A percentile compares a stretch with the other conserved stretches of the same genome.
These are phyloP conservation scores for Hypomontagnella monticulosa DNA, from an alignment of 495 filamentous ascomycete species.

Conservation along the genomic window DNA sequence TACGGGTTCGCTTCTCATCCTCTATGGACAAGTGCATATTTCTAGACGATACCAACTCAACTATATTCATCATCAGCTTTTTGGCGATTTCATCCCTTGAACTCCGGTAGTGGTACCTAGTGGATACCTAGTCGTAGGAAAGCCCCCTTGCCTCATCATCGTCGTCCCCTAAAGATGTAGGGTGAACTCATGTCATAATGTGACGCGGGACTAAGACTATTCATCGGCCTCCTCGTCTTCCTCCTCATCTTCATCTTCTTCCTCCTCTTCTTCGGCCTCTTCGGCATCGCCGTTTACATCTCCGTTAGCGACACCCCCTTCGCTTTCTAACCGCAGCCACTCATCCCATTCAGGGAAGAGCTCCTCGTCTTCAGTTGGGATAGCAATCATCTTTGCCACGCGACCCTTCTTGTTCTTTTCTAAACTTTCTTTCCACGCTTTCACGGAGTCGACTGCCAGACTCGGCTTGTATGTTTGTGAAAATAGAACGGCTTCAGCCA, in stretches of 20 bases:
- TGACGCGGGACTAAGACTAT: slow-evolving; percentile 1
- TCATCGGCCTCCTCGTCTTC: slow-evolving; percentile 37
- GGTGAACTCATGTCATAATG: slow-evolving; percentile 13
- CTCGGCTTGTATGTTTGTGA: slow-evolving; percentile 94
- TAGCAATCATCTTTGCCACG: slow-evolving; percentile 80
- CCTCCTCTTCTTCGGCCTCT: slow-evolving; percentile 44
- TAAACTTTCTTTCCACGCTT: slow-evolving; percentile 80
- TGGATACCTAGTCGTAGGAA: slow-evolving; percentile 5
- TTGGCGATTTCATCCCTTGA: slow-evolving; percentile 24
- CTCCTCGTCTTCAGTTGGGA: slow-evolving; percentile 88
- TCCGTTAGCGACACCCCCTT: slow-evolving; percentile 61
- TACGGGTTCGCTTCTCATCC: neutral
- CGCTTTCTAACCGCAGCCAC: slow-evolving; percentile 81
- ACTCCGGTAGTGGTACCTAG: slow-evolving; percentile 26
- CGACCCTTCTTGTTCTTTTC: slow-evolving; percentile 85
- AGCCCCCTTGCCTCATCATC: slow-evolving; percentile 11
- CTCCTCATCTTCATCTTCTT: slow-evolving; percentile 34
- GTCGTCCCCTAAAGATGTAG: neutral
- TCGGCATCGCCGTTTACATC: slow-evolving; percentile 59
- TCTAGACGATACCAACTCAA: slow-evolving; percentile 17
- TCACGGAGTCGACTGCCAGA: slow-evolving; percentile 71
- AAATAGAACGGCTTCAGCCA: slow-evolving; percentile 88
- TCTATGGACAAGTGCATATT: slow-evolving; percentile 4
- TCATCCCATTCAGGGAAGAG: slow-evolving; percentile 97
- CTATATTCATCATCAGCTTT: slow-evolving; percentile 13